Conservation (phyloP, 2,329 filamentous ascomycete genomes). For the Stagonosporopsis chrysanthemi region DNA sequence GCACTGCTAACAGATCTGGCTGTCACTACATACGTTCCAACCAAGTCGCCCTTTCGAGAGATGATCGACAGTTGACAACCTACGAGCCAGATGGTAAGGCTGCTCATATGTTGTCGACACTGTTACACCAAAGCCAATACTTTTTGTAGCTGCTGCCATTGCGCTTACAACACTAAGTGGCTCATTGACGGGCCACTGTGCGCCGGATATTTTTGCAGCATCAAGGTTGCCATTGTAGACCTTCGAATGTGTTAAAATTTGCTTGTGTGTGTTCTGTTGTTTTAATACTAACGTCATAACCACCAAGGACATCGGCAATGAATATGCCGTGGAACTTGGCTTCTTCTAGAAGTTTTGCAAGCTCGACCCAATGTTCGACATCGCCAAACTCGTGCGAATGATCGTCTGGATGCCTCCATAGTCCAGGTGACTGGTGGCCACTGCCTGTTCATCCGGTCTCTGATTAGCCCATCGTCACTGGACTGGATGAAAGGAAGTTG, state of each 20-base stretch:
- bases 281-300: constrained; percentile 63
- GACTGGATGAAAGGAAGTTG: not conserved
- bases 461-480: not conserved
- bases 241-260: not conserved
- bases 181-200: constrained; percentile 77
- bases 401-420: constrained; percentile 71
- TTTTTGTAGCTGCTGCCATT: constrained; percentile 72
- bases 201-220: constrained; percentile 67
- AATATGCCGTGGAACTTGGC: constrained; percentile 53
- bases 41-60: constrained; percentile 65
- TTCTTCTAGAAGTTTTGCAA: constrained; percentile 50
- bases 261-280: too few relatives aligned
- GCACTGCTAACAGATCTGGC: not conserved
- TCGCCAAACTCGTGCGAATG: constrained; percentile 64
- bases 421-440: constrained; percentile 58
- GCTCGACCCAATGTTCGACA: constrained; percentile 48
- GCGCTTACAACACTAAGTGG: constrained; percentile 69
- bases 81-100: constrained; percentile 70
- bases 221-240: constrained; percentile 70
- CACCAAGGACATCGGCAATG: constrained; percentile 58
- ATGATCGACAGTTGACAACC: constrained; percentile 73
- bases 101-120: constrained; percentile 73
- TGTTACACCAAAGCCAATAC: constrained; percentile 73
- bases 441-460: constrained; percentile 26
- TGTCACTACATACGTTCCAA: constrained; percentile 33